Evolutionary conservation across 106 monocot genomes (phyloP), one percentile per base, ranked within the genome.

Genomic region (Platanthera guangdongensis): DNA sequence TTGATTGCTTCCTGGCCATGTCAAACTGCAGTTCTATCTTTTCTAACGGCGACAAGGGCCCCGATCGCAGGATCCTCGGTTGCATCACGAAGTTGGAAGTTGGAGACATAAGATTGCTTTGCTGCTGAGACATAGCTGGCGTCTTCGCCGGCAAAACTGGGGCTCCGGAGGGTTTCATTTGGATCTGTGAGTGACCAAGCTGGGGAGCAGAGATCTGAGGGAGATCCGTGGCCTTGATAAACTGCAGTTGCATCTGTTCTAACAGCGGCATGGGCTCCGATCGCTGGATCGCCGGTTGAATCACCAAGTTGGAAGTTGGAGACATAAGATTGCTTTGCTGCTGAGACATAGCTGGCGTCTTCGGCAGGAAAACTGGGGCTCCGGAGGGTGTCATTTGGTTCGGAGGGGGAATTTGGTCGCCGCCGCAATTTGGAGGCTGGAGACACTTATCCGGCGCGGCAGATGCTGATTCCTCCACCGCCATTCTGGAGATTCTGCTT

Each of bases 1-100:
- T 50, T 18, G 72, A 51, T 2, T 72, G 50, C n/a, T 83, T 82
- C 9, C 47, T 81, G 13, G 85, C 84, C 9, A 82, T 47, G 11
- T 84, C 91, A 47, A 82, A 81, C 77, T 87, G 92, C 78, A 88
- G 86, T 82, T 88, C 85, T 5, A 86, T 79, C 85, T 92, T 87
- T 28, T 72, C 51, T 21, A 72, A 5, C 72, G 50, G 72, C 51
- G 50, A 50, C 49, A 72, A 21, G 15, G 72, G 51, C n/a, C 51
- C 50, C 72, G 72, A 72, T 7, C 72, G 19, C 21, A 51, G 72
- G 18, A 51, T 50, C 19, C 50, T 21, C 16, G 70, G 11, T 46
- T 68, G 45, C 45, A 68, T 68, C 14, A 45, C 39, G 4, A 68
- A 68, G 45, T 68, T 68, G 68, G 68, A 68, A 4, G 30, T 13